Conservation (phyloP, 148 eudicot genomes). For the Salicornia ramosissima region DNA sequence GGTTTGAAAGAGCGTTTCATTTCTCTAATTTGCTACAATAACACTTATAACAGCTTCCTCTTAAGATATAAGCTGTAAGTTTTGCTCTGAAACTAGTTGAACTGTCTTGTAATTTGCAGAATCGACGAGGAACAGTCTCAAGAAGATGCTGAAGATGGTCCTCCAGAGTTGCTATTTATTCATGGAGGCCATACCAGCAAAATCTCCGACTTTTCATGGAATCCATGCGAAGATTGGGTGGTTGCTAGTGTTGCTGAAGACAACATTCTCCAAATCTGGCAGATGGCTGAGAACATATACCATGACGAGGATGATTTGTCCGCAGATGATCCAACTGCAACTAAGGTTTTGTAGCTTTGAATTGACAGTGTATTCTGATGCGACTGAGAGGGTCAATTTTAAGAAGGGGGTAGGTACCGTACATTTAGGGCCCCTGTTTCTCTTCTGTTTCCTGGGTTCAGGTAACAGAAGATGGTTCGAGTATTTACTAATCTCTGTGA, state of each 20-base stretch:
- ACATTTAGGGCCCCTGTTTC: conserved; percentile 1
- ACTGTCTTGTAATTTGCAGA: conserved; percentile 28
- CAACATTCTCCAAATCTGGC: conserved; percentile 91
- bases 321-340: conserved; percentile 38
- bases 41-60: no score
- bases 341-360: conserved; percentile 36
- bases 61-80: no score
- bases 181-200: conserved; percentile 94
- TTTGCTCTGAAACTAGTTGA: background rate
- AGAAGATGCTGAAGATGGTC: conserved; percentile 90
- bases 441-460: background rate
- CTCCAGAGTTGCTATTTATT: conserved; percentile 81
- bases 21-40: no score
- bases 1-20: background rate
- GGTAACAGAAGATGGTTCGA: background rate
- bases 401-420: background rate
- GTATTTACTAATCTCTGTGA: conserved; percentile 10
- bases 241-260: conserved; percentile 89
- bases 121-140: conserved; percentile 65
- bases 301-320: conserved; percentile 70
- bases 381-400: background rate
- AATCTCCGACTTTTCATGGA: conserved; percentile 95
- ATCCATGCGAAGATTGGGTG: conserved; percentile 85
- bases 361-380: background rate
- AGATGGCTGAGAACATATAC: conserved; percentile 90